Evolutionary conservation across 176 grass and related monocot genomes (phyloP).

Genomic region (Stipa capillata): DNA sequence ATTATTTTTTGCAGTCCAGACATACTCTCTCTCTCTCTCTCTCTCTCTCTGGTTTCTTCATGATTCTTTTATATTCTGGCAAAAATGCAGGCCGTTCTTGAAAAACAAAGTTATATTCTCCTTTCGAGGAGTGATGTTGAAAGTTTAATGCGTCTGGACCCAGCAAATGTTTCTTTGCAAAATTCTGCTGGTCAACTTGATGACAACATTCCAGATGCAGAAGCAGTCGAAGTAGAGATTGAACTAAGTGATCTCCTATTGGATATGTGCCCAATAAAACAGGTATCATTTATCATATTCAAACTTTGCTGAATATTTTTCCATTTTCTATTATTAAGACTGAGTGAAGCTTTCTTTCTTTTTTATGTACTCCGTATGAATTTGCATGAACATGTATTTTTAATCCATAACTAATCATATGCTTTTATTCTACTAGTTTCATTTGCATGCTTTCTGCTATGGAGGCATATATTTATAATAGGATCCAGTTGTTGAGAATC

Average conservation of each 20-base stretch:
- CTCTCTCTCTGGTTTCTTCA: not conserved
- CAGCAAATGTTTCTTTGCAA: conserved; percentile 62
- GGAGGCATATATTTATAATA: not conserved
- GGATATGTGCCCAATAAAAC: conserved; percentile 87
- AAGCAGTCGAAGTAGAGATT: conserved; percentile 75
- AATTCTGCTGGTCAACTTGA: conserved; percentile 47
- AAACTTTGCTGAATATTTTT: not conserved
- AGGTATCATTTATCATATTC: conserved; percentile 41
- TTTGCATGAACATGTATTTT: not conserved
- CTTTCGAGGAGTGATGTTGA: conserved; percentile 92
- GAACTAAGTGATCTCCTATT: conserved; percentile 84
- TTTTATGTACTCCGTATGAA: too few relatives aligned
- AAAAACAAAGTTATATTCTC: conserved; percentile 97
- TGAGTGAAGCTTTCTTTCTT: not conserved
- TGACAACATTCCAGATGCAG: conserved; percentile 42
- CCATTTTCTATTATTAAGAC: not conserved
- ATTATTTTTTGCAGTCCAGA: not conserved
- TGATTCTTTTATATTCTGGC: conserved; percentile 26
- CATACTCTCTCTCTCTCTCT: too few relatives aligned
- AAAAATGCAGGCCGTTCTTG: conserved; percentile 75
- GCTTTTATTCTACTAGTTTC: not conserved
- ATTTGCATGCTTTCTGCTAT: not conserved
- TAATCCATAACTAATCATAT: not conserved
- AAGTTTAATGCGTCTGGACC: conserved; percentile 83
- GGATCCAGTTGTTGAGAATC: not conserved